Evolutionary conservation across 202 grass and related monocot species (phyloP).

Genomic region (Panicum hallii): DNA sequence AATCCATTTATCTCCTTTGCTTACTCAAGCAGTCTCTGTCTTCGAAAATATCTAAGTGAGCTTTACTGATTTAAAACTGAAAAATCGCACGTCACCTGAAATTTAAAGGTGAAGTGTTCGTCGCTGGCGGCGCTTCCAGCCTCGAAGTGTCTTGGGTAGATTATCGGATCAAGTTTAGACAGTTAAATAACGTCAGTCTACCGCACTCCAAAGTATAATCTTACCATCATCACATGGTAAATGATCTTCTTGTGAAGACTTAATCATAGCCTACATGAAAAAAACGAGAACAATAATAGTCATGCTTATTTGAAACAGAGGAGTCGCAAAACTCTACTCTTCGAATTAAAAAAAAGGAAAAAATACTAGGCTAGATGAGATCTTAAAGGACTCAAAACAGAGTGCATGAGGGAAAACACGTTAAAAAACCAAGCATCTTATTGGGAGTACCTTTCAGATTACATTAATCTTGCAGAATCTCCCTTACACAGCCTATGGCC

Average conservation of each 20-base stretch:
- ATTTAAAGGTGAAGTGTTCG: constrained; percentile 32
- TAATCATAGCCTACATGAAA: neutral
- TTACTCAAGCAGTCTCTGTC: constrained; percentile 19
- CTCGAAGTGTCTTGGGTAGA: constrained; percentile 4
- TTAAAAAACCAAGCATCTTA: neutral
- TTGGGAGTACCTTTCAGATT: neutral
- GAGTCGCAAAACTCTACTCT: neutral
- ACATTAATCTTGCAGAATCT: neutral
- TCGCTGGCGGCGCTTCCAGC: constrained; percentile 27
- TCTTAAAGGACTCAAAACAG: no score
- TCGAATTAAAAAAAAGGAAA: neutral
- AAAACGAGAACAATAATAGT: neutral
- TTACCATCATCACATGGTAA: neutral
- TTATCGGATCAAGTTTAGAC: neutral
- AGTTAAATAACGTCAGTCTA: neutral
- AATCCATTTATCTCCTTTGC: neutral
- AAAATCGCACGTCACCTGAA: neutral
- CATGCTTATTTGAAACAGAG: neutral
- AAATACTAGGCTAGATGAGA: neutral
- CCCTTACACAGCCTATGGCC: neutral
- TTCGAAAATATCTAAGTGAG: constrained; percentile 38
- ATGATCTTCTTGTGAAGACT: neutral
- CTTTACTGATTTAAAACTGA: constrained; percentile 3
- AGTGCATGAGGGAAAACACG: neutral
- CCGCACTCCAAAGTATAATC: neutral